phyloP scores from a whole-genome alignment of 2,329 filamentous ascomycete genomes.

The Stromatinia cepivora region DNA sequence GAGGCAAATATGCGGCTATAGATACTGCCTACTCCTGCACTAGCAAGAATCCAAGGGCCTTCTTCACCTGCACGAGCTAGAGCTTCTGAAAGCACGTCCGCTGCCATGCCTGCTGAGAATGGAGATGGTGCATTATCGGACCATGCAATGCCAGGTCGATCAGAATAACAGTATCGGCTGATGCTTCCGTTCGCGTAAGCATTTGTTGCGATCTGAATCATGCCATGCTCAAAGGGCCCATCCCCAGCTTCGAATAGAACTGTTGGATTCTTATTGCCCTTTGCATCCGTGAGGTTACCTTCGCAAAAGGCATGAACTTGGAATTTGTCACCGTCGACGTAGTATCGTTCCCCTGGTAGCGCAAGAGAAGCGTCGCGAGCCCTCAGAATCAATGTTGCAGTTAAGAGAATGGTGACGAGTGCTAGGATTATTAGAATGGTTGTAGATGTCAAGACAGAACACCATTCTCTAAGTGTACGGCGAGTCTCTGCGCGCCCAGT shows the following conservation, averaged over 20 bases:
- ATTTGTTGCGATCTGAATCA: constrained; percentile 77
- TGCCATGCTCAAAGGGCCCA: constrained; percentile 71
- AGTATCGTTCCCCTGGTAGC: constrained; percentile 72
- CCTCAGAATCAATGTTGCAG: constrained; percentile 75
- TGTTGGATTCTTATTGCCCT: constrained; percentile 66
- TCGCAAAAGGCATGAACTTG: constrained; percentile 82
- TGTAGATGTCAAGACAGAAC: constrained; percentile 73
- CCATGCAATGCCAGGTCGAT: constrained; percentile 87
- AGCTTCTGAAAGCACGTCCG: constrained; percentile 84
- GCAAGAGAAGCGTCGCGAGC: constrained; percentile 74
- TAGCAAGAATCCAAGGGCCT: constrained; percentile 86
- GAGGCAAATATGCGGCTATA: constrained; percentile 91
- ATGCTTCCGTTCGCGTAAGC: constrained; percentile 80
- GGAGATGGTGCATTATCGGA: constrained; percentile 91
- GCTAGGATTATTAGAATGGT: constrained; percentile 69
- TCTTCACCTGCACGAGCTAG: constrained; percentile 76
- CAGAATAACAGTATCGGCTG: constrained; percentile 88
- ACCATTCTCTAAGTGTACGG: constrained; percentile 80
- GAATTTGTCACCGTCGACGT: constrained; percentile 83
- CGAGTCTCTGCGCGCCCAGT: constrained; percentile 87
- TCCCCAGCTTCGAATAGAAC: constrained; percentile 85
- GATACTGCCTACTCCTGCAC: constrained; percentile 82
- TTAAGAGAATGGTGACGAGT: constrained; percentile 70
- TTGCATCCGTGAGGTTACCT: constrained; percentile 64
- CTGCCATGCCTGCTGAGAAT: constrained; percentile 88